Base-by-base conservation (phyloP, 2,329 filamentous ascomycete genomes). In the Paecilomyces formosus region DNA sequence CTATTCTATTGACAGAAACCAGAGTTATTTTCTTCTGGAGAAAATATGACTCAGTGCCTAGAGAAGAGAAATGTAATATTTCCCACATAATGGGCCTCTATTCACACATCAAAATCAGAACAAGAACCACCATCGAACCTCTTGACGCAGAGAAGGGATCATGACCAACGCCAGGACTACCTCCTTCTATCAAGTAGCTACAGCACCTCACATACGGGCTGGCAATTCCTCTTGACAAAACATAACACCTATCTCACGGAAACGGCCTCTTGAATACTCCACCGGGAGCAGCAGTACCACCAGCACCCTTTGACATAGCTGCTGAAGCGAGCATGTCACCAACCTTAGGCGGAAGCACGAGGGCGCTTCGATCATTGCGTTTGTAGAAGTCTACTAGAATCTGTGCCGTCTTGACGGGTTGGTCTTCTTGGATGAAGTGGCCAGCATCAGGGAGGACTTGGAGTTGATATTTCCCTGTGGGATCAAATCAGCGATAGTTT, bases 351-450 rank as follows among this genome's bases (percentile, higher is more conserved):
- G 94, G 94, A 62, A 99, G 78, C 1, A 97, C 88, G 59, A 99
- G 73, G 11, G 87, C 83, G 66, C 85, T 91, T 61, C 92, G 82
- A 75, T 97, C 93, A 70, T 99, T 99, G 56, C 94, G 82, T 64
- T 87, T 88, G 69, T 94, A 93, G 70, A 99, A 97, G 70, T 99
- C 94, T 1, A 89, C 89, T 55, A 97, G 78, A 8, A 91, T 83
- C 65, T 88, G 81, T 0, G 94, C 94, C 51, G 89, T 95, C 79
- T 93, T 95, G 68, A 92, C 89, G 0, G 94, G 92, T 55, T 93
- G 83, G 72, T 99, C 94, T 73, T 99, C 94, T 64, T 99, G 94
- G 58, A 99, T 86, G 69, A 99, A 99, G 73, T 99, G 94, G 0
- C 94, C 94, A 1, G 94, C 92, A 71, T 96, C 90, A 0, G 94